A percentile compares a stretch with the other conserved stretches of the same genome.
phyloP scores from a whole-genome alignment of 2,329 filamentous ascomycete species.

The Grosmannia serpens region DNA sequence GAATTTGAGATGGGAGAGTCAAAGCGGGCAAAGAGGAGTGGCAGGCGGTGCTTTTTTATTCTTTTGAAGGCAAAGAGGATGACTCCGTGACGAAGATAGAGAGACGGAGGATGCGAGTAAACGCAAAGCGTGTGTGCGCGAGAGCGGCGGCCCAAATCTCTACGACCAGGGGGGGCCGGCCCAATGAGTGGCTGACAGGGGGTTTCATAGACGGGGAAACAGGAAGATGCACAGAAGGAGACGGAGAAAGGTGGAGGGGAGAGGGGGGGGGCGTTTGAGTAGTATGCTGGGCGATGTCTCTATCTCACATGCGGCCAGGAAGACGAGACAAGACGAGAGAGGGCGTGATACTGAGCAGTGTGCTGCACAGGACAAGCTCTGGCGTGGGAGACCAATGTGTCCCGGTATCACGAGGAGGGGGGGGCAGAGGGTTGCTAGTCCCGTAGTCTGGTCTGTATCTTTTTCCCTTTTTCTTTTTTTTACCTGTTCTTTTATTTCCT shows the following conservation, averaged over 20 bases:
- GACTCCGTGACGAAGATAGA: not conserved
- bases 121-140: not conserved
- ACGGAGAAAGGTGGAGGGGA: not conserved
- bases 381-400: not conserved
- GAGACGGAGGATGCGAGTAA: not conserved
- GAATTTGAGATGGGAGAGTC: not conserved
- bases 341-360: not conserved
- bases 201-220: not conserved
- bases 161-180: not conserved
- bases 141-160: not conserved
- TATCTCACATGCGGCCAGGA: not conserved
- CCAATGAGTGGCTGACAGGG: constrained; percentile 5
- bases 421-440: not conserved
- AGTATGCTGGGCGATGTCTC: not conserved
- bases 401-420: not conserved
- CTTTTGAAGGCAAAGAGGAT: not conserved
- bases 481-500: not conserved
- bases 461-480: not conserved
- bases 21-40: not conserved
- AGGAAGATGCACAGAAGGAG: not conserved
- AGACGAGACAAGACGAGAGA: not conserved
- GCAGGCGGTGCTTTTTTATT: not conserved
- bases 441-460: not conserved
- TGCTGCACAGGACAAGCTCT: not conserved
- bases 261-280: not conserved